phyloP scores from a whole-genome alignment of 345 rosid genomes.

The Raphanus raphanistrum region DNA sequence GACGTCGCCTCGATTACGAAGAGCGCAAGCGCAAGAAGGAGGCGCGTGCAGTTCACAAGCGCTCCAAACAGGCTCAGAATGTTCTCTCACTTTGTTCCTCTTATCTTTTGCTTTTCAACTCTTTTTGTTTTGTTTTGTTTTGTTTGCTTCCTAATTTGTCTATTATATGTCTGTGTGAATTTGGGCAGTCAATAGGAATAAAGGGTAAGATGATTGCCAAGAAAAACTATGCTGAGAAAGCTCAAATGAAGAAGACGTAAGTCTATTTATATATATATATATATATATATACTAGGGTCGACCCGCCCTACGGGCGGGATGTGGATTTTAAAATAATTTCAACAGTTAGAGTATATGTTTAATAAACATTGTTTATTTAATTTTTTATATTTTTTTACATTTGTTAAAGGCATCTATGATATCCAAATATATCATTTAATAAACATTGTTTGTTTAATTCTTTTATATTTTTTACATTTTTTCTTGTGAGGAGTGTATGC shows the following conservation, averaged over 20 bases:
- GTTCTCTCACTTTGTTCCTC: conserved; percentile 31
- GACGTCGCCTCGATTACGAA: conserved; percentile 70
- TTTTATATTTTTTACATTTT: no score
- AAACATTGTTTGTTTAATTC: no score
- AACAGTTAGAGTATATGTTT: no score
- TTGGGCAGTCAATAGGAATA: conserved; percentile 57
- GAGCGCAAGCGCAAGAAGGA: conserved; percentile 85
- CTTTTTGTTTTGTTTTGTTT: background rate
- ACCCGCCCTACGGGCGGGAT: no score
- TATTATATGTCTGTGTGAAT: background rate
- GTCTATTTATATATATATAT: background rate
- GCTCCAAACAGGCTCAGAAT: conserved; percentile 66
- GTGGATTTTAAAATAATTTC: no score
- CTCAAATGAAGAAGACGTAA: conserved; percentile 77
- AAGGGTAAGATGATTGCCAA: conserved; percentile 83
- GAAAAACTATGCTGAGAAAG: conserved; percentile 74
- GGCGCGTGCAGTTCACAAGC: conserved; percentile 88
- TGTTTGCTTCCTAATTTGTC: background rate
- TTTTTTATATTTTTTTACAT: no score
- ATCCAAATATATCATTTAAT: no score
- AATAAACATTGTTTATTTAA: no score
- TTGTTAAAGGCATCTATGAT: no score
- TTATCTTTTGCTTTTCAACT: background rate
- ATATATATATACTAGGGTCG: no score
- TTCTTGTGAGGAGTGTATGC: no score